Conservation (phyloP, 148 eudicot genomes). For the Hydrangea macrophylla region DNA sequence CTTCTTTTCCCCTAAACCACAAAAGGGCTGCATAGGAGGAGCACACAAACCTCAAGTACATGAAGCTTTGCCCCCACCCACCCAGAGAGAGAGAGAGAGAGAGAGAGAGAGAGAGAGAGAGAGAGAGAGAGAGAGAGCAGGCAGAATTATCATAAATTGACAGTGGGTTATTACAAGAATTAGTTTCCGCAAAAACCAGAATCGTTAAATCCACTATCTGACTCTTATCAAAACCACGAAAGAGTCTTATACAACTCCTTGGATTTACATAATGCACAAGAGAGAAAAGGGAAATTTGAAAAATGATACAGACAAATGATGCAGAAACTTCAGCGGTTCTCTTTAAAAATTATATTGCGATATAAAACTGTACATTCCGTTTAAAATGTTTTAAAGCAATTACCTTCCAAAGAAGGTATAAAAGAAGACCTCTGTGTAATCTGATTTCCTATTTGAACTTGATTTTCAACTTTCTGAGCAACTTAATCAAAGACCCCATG, state of each 20-base stretch:
- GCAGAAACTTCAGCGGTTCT: background rate
- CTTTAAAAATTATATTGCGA: background rate
- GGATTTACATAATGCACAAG: background rate
- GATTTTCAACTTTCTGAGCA: constrained; percentile 11
- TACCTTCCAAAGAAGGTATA: background rate
- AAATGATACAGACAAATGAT: background rate
- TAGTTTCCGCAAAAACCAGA: too few species aligned
- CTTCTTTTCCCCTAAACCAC: too few species aligned
- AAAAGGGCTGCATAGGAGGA: too few species aligned
- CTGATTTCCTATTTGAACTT: background rate
- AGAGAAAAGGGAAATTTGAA: background rate
- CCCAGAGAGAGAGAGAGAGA: too few species aligned
- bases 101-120: too few species aligned
- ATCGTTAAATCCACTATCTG: too few species aligned
- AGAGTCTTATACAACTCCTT: background rate
- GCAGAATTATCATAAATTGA: too few species aligned
- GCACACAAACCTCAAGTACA: too few species aligned
- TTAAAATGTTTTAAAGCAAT: background rate
- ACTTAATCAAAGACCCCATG: constrained; percentile 10
- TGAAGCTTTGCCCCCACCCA: too few species aligned
- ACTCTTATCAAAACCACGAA: too few species aligned
- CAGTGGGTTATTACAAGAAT: too few species aligned
- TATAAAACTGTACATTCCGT: constrained; percentile 14
- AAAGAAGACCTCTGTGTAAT: constrained; percentile 11
- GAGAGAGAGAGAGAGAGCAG: too few species aligned